Evolutionary conservation across 208 protist genomes (phyloP).

Genomic region (Wallacemonas sp.): DNA sequence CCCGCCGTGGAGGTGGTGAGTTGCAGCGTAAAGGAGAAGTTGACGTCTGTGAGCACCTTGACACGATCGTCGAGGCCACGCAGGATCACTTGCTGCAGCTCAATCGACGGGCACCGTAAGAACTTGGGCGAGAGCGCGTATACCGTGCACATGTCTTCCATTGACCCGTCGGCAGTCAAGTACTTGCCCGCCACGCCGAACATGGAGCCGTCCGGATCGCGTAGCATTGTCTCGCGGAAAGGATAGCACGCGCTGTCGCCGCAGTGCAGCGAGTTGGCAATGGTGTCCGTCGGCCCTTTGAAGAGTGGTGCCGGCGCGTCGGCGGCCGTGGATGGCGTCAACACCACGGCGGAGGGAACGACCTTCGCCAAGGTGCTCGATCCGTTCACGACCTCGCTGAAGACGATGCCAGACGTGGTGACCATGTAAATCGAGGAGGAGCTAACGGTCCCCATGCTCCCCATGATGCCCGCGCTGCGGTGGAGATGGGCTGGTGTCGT

Average conservation of each 20-base stretch:
- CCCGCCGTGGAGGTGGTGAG: neutral
- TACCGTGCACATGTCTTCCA: constrained; percentile 7
- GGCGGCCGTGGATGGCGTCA: neutral
- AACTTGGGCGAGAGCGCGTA: neutral
- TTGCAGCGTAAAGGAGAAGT: constrained; percentile 7
- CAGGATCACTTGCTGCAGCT: constrained; percentile 15
- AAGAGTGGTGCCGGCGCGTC: neutral
- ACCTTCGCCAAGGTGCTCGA: neutral
- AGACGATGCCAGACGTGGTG: neutral
- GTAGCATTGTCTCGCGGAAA: constrained; percentile 1
- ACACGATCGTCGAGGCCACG: constrained; percentile 22
- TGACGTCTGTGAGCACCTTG: constrained; percentile 11
- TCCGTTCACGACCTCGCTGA: neutral
- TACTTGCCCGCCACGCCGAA: constrained; percentile 6
- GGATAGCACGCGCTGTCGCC: constrained; percentile 1
- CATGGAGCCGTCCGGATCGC: constrained; percentile 30
- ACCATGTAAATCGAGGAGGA: constrained; percentile 28
- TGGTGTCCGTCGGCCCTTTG: neutral
- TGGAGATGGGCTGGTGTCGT: neutral
- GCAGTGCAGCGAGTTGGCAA: neutral
- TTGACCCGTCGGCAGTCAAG: neutral
- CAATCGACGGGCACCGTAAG: constrained; percentile 5
- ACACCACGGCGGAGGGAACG: neutral
- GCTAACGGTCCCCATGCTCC: constrained; percentile 17
- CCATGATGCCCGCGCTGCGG: constrained; percentile 31